These are phyloP conservation scores for Stagonosporopsis rhizophila DNA, from an alignment of 2,329 filamentous ascomycete species.

Conservation along the genomic window DNA sequence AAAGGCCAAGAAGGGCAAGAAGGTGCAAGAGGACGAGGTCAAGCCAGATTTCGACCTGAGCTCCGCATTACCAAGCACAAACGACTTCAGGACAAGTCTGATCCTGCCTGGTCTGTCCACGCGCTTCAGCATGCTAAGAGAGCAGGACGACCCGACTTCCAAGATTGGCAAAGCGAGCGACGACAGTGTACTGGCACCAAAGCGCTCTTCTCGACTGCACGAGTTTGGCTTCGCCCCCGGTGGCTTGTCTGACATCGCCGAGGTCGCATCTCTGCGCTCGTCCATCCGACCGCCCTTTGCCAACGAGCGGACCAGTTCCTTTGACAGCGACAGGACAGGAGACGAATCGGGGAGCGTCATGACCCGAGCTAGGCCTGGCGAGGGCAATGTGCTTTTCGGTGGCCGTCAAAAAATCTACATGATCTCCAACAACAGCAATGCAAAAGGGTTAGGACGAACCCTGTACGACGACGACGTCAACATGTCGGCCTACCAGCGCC, in stretches of 20 bases:
- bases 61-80: constrained; percentile 76
- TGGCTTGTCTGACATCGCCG: constrained; percentile 82
- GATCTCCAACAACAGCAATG: constrained; percentile 65
- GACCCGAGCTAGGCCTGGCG: constrained; percentile 78
- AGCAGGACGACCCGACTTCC: constrained; percentile 90
- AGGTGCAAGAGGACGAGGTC: constrained; percentile 58
- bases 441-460: constrained; percentile 60
- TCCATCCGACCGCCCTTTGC: constrained; percentile 65
- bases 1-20: constrained; percentile 58
- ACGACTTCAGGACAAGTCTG: constrained; percentile 94
- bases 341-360: constrained; percentile 80
- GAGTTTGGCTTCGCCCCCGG: constrained; percentile 71
- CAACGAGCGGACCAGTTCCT: constrained; percentile 69
- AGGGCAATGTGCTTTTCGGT: constrained; percentile 93
- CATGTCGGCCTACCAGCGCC: constrained; percentile 81
- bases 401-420: constrained; percentile 96
- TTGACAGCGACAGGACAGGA: constrained; percentile 68
- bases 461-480: constrained; percentile 89
- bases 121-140: constrained; percentile 93
- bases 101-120: constrained; percentile 95
- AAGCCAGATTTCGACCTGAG: constrained; percentile 76
- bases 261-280: constrained; percentile 76
- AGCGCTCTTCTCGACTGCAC: constrained; percentile 77
- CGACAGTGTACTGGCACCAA: constrained; percentile 87
- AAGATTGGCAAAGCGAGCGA: constrained; percentile 94